Base-by-base conservation (phyloP, 352 stramenopile genomes). In the Aphanomyces euteiches region DNA sequence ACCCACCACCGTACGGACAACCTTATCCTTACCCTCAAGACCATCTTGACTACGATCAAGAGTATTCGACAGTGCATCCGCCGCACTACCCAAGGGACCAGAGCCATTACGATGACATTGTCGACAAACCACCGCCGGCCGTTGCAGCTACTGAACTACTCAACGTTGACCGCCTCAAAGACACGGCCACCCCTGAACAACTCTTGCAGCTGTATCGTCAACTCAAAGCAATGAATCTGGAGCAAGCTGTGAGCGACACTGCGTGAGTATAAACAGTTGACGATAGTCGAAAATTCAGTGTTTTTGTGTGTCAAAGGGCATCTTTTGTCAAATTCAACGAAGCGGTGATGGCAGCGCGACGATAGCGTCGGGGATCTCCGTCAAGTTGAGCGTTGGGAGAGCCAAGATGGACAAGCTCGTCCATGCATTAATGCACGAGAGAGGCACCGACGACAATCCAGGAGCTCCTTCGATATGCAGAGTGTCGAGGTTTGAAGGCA, bases 211-310 rank as follows among this genome's bases (percentile, higher is more conserved):
- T 50, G 43, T 50, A 50, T n/a, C 8, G 19, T 7, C 34, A 43
- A 36, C 37, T 66, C 15, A 19, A 66, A 66, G 34, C 15, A 7
- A 40, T 66, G 57, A 21, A 17, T 19, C 38, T 66, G 48, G 15
- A 43, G 15, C 28, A 28, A 28, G 28, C 28, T 28, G 28, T 28
- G 28, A 28, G 28, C 28, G 28, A 28, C 28, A 28, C 28, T 28
- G 28, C 28, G 28, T 28, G 28, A 28, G 28, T 28, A 28, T 28
- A 28, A 28, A 2, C 28, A 28, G 28, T 28, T 28, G 28, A 28
- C 28, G 28, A 28, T 28, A 28, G 28, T 28, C 28, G 28, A 28
- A 28, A 28, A 28, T 28, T 28, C 28, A 28, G 28, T 28, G 28
- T 28, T 0, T 28, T 28, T 28, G 28, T 28, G 28, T 28, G 28